Evolutionary conservation across 108 stramenopile genomes (phyloP).

Genomic region (Cyclotella cryptica): DNA sequence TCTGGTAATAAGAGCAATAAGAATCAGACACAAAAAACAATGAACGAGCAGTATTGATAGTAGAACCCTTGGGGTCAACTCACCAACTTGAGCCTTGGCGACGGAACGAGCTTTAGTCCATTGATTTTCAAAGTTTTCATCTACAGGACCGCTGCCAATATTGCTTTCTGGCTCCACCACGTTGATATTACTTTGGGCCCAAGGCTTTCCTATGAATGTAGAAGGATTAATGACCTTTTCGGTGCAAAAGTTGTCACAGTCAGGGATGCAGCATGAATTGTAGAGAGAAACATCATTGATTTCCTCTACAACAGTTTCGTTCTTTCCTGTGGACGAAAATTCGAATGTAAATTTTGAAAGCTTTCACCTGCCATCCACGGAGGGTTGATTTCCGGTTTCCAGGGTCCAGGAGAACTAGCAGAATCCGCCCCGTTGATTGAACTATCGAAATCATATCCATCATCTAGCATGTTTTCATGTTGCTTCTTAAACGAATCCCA

Average conservation of each 20-base stretch:
- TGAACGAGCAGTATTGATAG: neutral
- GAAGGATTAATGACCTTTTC: slow-evolving; percentile 38
- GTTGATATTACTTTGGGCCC: slow-evolving; percentile 17
- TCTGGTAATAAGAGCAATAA: slow-evolving; percentile 30
- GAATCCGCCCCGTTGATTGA: slow-evolving; percentile 7
- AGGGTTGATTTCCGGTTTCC: slow-evolving; percentile 55
- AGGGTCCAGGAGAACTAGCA: slow-evolving; percentile 19
- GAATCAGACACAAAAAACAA: neutral
- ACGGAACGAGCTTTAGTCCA: slow-evolving; percentile 79
- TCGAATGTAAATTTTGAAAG: slow-evolving; percentile 40
- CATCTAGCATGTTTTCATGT: slow-evolving; percentile 33
- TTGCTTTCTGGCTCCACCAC: neutral
- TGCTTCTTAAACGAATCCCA: slow-evolving; percentile 35
- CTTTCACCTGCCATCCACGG: slow-evolving; percentile 54
- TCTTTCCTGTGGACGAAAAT: slow-evolving; percentile 32
- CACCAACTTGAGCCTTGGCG: slow-evolving; percentile 75
- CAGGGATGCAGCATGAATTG: slow-evolving; percentile 22
- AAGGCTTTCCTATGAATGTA: slow-evolving; percentile 38
- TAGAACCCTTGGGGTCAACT: neutral
- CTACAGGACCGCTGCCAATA: neutral
- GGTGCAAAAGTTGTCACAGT: slow-evolving; percentile 45
- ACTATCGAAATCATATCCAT: slow-evolving; percentile 4
- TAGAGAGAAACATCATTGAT: slow-evolving; percentile 2
- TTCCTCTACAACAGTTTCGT: slow-evolving; percentile 24
- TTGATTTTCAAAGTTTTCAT: slow-evolving; percentile 41